Evolutionary conservation across 805 yeast genomes (phyloP).

Genomic region (Hemisphaericaspora nanyangensis): DNA sequence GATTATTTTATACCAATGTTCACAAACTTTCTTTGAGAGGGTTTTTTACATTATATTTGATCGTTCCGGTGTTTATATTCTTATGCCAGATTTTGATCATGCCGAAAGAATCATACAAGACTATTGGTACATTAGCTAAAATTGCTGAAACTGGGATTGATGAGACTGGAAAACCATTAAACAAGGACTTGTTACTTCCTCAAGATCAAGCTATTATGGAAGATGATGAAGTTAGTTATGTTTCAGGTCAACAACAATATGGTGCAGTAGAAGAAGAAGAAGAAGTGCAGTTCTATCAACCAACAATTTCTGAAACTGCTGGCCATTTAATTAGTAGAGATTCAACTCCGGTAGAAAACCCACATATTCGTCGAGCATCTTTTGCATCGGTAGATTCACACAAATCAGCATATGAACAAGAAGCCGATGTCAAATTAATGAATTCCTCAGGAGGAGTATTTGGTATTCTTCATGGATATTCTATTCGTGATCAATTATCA

Average conservation of each 20-base stretch:
- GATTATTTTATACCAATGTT: constrained; percentile 54
- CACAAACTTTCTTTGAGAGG: constrained; percentile 40
- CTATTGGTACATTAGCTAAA: constrained; percentile 63
- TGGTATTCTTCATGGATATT: constrained; percentile 71
- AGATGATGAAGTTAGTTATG: constrained; percentile 2
- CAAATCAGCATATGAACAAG: constrained; percentile 63
- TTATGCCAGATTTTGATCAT: constrained; percentile 71
- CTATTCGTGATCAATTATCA: constrained; percentile 46
- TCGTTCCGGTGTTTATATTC: constrained; percentile 76
- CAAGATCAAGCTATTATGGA: constrained; percentile 21
- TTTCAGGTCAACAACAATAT: not conserved
- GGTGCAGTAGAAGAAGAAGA: too few species aligned
- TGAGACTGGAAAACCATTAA: constrained; percentile 59
- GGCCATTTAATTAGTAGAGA: constrained; percentile 34
- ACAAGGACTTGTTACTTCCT: constrained; percentile 40
- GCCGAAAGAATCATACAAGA: constrained; percentile 76
- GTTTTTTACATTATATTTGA: constrained; percentile 65
- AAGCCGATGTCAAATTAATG: constrained; percentile 54
- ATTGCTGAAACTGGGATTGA: constrained; percentile 71
- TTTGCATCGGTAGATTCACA: constrained; percentile 35
- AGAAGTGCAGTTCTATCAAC: constrained; percentile 17
- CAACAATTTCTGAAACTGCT: constrained; percentile 39
- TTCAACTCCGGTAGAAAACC: constrained; percentile 11
- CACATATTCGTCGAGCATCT: constrained; percentile 17
- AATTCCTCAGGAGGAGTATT: constrained; percentile 62